These are phyloP conservation scores for Tulasnella sp. DNA, from an alignment of 768 basidiomycete species.

Conservation along the genomic window DNA sequence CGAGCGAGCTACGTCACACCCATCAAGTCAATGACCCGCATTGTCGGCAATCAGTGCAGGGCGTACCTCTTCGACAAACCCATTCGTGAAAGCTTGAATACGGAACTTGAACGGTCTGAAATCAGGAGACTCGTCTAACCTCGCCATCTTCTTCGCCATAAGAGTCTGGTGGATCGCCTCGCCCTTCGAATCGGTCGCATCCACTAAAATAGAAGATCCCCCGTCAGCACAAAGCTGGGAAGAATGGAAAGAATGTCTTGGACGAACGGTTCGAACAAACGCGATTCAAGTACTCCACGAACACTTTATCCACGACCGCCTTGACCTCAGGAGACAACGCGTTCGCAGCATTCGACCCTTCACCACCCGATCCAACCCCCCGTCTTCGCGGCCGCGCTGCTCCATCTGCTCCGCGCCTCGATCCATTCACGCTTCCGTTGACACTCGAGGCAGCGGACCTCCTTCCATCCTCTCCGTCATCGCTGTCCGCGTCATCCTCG, in stretches of 20 bases:
- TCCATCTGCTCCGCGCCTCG: neutral
- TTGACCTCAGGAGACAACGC: constrained; percentile 48
- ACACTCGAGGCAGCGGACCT: neutral
- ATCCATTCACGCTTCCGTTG: neutral
- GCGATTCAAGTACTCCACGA: constrained; percentile 77
- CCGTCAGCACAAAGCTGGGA: neutral
- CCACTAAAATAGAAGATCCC: constrained; percentile 44
- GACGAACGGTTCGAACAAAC: constrained; percentile 81
- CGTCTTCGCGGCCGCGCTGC: neutral
- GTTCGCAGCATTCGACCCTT: neutral
- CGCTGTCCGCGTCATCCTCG: constrained; percentile 8
- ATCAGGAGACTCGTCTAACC: constrained; percentile 89
- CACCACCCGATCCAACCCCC: neutral
- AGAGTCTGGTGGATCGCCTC: constrained; percentile 96
- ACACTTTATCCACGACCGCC: constrained; percentile 75
- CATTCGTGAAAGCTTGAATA: constrained; percentile 94
- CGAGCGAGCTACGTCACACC: constrained; percentile 46
- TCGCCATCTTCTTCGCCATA: constrained; percentile 88
- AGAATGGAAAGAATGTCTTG: neutral
- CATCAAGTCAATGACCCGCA: neutral
- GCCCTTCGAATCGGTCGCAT: constrained; percentile 86
- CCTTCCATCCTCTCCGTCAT: neutral
- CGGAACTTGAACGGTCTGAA: constrained; percentile 99
- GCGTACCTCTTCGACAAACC: constrained; percentile 81
- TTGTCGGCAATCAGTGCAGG: neutral